These are phyloP conservation scores for Krasilnikovozyma curviuscula DNA, from an alignment of 768 basidiomycete species.

Conservation along the genomic window DNA sequence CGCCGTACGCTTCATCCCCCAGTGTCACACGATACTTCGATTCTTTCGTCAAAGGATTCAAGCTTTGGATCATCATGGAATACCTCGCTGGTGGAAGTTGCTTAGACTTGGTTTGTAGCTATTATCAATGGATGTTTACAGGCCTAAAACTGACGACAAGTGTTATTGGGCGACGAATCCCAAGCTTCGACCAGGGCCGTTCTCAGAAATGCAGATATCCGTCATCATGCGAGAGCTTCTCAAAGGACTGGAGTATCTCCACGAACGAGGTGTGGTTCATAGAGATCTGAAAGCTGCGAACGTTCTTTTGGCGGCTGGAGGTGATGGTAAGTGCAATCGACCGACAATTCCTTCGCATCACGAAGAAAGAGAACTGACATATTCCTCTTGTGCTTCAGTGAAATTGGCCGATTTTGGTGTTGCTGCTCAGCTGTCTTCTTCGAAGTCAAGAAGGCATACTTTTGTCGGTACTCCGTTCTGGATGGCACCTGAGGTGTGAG, in stretches of 20 bases:
- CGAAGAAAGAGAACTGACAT: too few species aligned
- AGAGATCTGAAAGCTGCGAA: slow-evolving; percentile 99
- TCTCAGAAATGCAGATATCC: slow-evolving; percentile 85
- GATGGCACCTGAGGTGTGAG: slow-evolving; percentile 66
- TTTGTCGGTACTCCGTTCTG: slow-evolving; percentile 48
- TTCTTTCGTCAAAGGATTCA: slow-evolving; percentile 88
- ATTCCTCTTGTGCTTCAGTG: background rate
- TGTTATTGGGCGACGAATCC: background rate
- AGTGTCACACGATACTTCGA: slow-evolving; percentile 83
- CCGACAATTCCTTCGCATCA: background rate
- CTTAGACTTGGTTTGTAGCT: slow-evolving; percentile 47
- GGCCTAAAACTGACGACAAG: slow-evolving; percentile 1
- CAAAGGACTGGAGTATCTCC: slow-evolving; percentile 86
- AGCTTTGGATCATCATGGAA: slow-evolving; percentile 99
- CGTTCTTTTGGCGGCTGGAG: slow-evolving; percentile 68
- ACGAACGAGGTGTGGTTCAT: slow-evolving; percentile 86
- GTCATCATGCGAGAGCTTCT: slow-evolving; percentile 85
- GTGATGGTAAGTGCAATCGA: slow-evolving; percentile 96
- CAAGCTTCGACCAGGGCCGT: slow-evolving; percentile 65
- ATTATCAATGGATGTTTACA: background rate
- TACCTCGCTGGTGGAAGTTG: slow-evolving; percentile 98
- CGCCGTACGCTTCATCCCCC: background rate
- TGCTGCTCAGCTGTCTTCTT: slow-evolving; percentile 77
- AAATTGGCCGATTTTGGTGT: slow-evolving; percentile 79
- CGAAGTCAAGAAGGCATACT: slow-evolving; percentile 69